Evolutionary conservation across 495 filamentous ascomycete species (phyloP).

Genomic region (Lasiosphaeria ovina): DNA sequence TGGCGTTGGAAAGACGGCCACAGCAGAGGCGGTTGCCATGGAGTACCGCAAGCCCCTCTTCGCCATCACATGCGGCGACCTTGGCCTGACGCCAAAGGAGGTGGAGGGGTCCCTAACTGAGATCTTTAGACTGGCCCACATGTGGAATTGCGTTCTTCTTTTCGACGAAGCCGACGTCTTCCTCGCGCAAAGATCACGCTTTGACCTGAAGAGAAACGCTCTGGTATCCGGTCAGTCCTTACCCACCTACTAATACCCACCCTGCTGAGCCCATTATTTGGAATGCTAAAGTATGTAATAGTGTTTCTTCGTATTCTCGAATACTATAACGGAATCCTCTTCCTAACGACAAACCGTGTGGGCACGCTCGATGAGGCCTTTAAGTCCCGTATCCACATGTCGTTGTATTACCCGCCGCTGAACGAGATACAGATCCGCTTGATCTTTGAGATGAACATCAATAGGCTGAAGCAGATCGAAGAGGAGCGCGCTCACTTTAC

Average conservation of each 20-base stretch:
- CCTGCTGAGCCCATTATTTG: background rate
- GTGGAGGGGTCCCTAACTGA: constrained; percentile 40
- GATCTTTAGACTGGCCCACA: constrained; percentile 50
- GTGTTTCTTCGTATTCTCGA: constrained; percentile 52
- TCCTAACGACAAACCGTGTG: constrained; percentile 54
- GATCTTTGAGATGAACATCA: constrained; percentile 77
- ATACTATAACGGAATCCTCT: constrained; percentile 51
- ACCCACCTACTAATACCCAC: no score
- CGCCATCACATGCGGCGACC: constrained; percentile 54
- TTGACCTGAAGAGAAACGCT: constrained; percentile 20
- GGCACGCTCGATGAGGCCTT: constrained; percentile 47
- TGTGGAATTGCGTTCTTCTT: constrained; percentile 56
- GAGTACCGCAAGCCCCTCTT: constrained; percentile 50
- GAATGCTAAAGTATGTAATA: background rate
- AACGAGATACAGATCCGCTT: constrained; percentile 66
- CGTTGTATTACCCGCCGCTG: constrained; percentile 54
- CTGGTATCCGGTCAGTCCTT: constrained; percentile 41
- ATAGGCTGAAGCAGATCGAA: constrained; percentile 52
- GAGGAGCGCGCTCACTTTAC: constrained; percentile 35
- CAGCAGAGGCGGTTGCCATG: constrained; percentile 53
- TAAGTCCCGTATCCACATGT: constrained; percentile 49
- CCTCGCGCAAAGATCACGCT: constrained; percentile 41
- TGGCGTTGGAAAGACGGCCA: constrained; percentile 62
- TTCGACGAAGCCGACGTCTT: constrained; percentile 56
- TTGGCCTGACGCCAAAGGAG: constrained; percentile 44